Percentiles rank a stretch among this genome's conserved stretches.
phyloP scores from a whole-genome alignment of 2,329 filamentous ascomycete species.

The Colletotrichum lupini region DNA sequence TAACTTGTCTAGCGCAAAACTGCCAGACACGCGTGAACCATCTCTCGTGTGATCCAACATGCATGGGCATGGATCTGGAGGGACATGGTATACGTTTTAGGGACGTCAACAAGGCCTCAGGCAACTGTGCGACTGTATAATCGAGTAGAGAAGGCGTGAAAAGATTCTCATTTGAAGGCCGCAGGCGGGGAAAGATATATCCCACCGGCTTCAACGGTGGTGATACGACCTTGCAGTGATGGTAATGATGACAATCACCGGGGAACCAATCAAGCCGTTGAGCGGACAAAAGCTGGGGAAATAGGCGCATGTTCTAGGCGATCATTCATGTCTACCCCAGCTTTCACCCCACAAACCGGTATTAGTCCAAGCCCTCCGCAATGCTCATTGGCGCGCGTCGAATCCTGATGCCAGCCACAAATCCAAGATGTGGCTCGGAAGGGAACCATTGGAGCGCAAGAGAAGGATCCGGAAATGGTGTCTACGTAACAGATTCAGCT shows the following conservation, averaged over 20 bases:
- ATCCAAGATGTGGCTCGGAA: neutral
- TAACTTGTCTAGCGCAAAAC: neutral
- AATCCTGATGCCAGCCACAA: conserved; percentile 6
- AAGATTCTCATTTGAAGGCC: neutral
- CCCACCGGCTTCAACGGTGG: neutral
- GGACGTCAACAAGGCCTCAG: neutral
- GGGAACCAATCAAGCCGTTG: neutral
- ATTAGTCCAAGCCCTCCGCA: neutral
- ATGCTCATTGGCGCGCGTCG: conserved; percentile 4
- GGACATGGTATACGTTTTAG: neutral
- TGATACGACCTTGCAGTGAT: neutral
- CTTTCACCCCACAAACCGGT: conserved; percentile 11
- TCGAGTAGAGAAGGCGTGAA: neutral
- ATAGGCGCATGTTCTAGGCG: neutral
- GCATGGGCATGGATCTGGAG: neutral
- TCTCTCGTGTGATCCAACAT: neutral
- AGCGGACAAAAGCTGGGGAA: neutral
- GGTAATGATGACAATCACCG: neutral
- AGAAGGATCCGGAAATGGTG: neutral
- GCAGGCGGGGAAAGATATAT: neutral
- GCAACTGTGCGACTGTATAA: neutral
- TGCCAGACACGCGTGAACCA: neutral
- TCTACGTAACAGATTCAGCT: neutral
- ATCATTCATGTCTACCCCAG: neutral
- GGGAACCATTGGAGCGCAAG: conserved; percentile 7